These are phyloP conservation scores for Corymbia citriodora DNA, from an alignment of 441 rosid genomes.

Conservation along the genomic window DNA sequence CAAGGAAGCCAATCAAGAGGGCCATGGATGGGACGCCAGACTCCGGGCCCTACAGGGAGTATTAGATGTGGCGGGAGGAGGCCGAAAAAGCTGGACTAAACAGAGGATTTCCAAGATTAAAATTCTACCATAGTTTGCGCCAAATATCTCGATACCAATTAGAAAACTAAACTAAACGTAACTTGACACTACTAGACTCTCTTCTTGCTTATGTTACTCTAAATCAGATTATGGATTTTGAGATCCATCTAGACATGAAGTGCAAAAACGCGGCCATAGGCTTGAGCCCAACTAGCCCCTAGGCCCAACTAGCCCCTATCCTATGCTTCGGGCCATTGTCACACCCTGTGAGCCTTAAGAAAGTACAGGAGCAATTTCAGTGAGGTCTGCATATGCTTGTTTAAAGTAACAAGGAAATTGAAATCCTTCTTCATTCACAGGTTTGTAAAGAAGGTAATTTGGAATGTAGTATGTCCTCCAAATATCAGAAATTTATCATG, in stretches of 20 bases:
- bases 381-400: not conserved
- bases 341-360: not conserved
- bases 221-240: not conserved
- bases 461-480: not conserved
- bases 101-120: not conserved
- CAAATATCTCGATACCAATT: not conserved
- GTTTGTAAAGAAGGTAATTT: not conserved
- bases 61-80: too few species aligned
- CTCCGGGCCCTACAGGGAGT: not conserved
- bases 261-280: not conserved
- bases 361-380: not conserved
- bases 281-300: not conserved
- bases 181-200: not conserved
- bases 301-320: not conserved
- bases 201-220: not conserved
- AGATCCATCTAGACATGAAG: not conserved
- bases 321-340: not conserved
- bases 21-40: not conserved
- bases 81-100: fast-evolving
- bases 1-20: not conserved
- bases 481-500: not conserved
- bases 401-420: not conserved
- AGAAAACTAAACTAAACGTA: not conserved
- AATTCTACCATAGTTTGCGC: not conserved
- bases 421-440: not conserved